Evolutionary conservation across 2,329 filamentous ascomycete species (phyloP).

Genomic region (Trichocomaceae sp.): DNA sequence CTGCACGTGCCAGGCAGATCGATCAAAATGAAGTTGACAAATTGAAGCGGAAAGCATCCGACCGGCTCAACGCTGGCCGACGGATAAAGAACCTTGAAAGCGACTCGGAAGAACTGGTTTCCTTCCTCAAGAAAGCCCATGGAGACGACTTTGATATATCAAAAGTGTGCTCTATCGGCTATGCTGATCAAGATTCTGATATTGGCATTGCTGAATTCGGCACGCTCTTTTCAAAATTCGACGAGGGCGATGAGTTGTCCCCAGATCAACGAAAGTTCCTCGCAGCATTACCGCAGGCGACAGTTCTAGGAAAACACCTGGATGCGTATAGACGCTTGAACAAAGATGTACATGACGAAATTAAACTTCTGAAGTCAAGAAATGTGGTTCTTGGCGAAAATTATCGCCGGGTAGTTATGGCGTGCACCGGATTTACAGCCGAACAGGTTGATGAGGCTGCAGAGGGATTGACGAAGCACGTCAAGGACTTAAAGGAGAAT

Average conservation of each 20-base stretch:
- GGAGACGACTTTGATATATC: slow-evolving; percentile 38
- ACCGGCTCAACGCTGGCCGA: slow-evolving; percentile 58
- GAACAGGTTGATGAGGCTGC: slow-evolving; percentile 72
- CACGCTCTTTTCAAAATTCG: slow-evolving; percentile 32
- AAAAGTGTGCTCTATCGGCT: slow-evolving; percentile 43
- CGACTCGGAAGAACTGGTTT: slow-evolving; percentile 64
- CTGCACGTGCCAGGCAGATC: slow-evolving; percentile 70
- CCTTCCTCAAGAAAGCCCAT: slow-evolving; percentile 45
- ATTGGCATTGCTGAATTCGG: slow-evolving; percentile 32
- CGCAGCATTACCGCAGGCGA: slow-evolving; percentile 51
- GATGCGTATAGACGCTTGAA: slow-evolving; percentile 66
- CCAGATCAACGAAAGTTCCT: slow-evolving; percentile 39
- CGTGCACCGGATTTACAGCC: slow-evolving; percentile 77
- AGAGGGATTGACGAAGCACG: slow-evolving; percentile 72
- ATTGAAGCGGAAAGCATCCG: slow-evolving; percentile 58
- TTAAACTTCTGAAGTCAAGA: slow-evolving; percentile 65
- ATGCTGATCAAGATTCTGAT: slow-evolving; percentile 41
- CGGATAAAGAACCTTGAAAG: slow-evolving; percentile 72
- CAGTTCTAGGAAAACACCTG: slow-evolving; percentile 60
- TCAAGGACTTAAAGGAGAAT: slow-evolving; percentile 68
- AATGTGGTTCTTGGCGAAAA: slow-evolving; percentile 80
- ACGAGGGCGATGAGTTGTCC: slow-evolving; percentile 37
- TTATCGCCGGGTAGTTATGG: slow-evolving; percentile 78
- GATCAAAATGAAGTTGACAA: slow-evolving; percentile 67
- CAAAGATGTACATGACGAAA: slow-evolving; percentile 58